These are phyloP conservation scores for Cunninghamia lanceolata DNA, from an alignment of 75 land plant genomes.

Conservation along the genomic window DNA sequence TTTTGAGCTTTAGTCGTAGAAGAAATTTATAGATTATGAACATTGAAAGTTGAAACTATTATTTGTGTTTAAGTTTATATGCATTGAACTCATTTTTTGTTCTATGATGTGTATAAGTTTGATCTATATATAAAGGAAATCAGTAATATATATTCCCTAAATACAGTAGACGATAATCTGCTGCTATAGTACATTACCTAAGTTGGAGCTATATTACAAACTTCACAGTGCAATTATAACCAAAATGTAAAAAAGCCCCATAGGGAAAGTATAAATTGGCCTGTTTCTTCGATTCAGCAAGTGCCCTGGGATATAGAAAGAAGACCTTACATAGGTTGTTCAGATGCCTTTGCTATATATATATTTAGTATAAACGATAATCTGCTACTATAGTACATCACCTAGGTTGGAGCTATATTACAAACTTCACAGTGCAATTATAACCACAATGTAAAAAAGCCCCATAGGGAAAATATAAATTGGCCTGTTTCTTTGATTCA, in stretches of 20 bases:
- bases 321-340: constrained; percentile 52
- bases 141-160: too few species aligned
- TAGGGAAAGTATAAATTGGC: neutral
- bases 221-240: neutral
- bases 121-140: too few species aligned
- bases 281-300: neutral
- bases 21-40: too few species aligned
- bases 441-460: neutral
- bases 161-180: neutral
- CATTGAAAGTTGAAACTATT: too few species aligned
- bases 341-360: constrained; percentile 57
- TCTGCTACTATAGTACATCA: neutral
- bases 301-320: neutral
- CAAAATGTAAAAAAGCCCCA: neutral
- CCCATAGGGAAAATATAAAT: neutral
- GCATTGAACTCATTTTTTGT: too few species aligned
- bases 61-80: too few species aligned
- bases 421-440: neutral
- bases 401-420: neutral
- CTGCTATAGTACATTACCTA: neutral
- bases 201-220: neutral
- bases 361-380: neutral
- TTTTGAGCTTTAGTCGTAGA: too few species aligned
- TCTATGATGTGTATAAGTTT: too few species aligned
- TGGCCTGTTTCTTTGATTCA: neutral